A percentile compares a stretch with the other conserved stretches of the same genome.
Conservation (phyloP, 108 stramenopile genomes). For the Skeletonema marinoi region DNA sequence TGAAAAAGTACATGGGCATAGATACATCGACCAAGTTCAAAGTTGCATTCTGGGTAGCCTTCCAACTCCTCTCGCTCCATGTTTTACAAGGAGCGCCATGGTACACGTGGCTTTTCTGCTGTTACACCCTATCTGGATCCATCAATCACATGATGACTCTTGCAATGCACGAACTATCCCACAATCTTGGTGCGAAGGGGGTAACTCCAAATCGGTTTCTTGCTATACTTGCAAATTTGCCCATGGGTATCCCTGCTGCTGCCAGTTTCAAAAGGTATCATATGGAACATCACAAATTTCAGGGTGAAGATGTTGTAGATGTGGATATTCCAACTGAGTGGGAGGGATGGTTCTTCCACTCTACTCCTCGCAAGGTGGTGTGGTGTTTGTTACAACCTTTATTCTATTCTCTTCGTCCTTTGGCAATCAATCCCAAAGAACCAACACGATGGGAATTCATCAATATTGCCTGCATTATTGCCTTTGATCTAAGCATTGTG, state of each 20-base stretch:
- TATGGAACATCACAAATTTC: conserved; percentile 91
- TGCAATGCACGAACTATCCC: conserved; percentile 91
- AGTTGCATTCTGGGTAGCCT: conserved; percentile 53
- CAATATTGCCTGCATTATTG: conserved; percentile 59
- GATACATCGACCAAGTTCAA: conserved; percentile 71
- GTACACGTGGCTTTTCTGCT: conserved; percentile 56
- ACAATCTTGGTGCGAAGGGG: conserved; percentile 85
- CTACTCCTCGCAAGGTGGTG: conserved; percentile 71
- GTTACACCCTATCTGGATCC: conserved; percentile 78
- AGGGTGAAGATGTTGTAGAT: conserved; percentile 87
- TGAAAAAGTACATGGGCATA: conserved; percentile 83
- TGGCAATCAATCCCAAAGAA: conserved; percentile 80
- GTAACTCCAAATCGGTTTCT: conserved; percentile 71
- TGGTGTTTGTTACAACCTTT: conserved; percentile 83
- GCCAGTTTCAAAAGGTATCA: conserved; percentile 94
- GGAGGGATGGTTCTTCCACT: conserved; percentile 81
- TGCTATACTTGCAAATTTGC: conserved; percentile 87
- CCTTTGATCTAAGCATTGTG: conserved; percentile 66
- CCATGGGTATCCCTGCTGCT: conserved; percentile 84
- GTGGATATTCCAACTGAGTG: conserved; percentile 85
- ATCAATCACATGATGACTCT: conserved; percentile 87
- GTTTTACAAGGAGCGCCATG: conserved; percentile 55
- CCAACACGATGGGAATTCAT: conserved; percentile 58
- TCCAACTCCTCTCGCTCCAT: conserved; percentile 67
- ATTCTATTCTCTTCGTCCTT: conserved; percentile 90